phyloP scores from a whole-genome alignment of 2,329 filamentous ascomycete genomes.

The Conoideocrella luteorostrata region DNA sequence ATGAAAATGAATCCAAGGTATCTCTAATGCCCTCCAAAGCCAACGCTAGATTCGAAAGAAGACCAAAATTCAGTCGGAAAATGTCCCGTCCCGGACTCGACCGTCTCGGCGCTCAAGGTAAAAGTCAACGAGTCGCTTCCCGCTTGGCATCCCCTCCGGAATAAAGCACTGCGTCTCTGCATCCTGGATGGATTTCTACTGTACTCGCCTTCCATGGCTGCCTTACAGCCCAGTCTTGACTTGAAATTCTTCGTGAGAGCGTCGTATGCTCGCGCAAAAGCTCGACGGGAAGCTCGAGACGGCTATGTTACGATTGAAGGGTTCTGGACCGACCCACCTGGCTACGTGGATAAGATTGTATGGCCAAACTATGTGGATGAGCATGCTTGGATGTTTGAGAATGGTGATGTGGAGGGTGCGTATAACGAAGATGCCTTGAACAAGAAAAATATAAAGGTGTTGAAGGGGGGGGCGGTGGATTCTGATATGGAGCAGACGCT shows the following conservation, averaged over 20 bases:
- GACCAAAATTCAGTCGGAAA: conserved; percentile 55
- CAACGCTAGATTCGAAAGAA: conserved; percentile 35
- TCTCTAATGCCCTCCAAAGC: conserved; percentile 18
- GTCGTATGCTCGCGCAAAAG: conserved; percentile 56
- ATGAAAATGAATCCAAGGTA: background rate
- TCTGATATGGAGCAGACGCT: conserved; percentile 56
- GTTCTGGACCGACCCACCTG: conserved; percentile 92
- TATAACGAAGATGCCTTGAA: conserved; percentile 40
- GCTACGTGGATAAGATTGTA: conserved; percentile 88
- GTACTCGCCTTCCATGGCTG: conserved; percentile 52
- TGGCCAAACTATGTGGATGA: conserved; percentile 90
- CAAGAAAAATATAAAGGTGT: conserved; percentile 41
- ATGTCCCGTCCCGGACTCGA: conserved; percentile 43
- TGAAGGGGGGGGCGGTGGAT: conserved; percentile 39
- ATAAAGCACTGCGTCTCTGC: conserved; percentile 44
- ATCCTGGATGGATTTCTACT: conserved; percentile 87
- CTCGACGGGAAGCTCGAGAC: conserved; percentile 59
- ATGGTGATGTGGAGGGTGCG: conserved; percentile 57
- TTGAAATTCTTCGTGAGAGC: conserved; percentile 73
- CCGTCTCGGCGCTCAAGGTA: conserved; percentile 39
- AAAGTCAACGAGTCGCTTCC: conserved; percentile 42
- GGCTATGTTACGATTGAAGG: conserved; percentile 80
- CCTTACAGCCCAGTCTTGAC: conserved; percentile 59
- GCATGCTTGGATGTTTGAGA: conserved; percentile 73
- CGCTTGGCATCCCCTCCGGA: conserved; percentile 32